Evolutionary conservation across 805 yeast species (phyloP).

Genomic region (Ascoidea rubescens): DNA sequence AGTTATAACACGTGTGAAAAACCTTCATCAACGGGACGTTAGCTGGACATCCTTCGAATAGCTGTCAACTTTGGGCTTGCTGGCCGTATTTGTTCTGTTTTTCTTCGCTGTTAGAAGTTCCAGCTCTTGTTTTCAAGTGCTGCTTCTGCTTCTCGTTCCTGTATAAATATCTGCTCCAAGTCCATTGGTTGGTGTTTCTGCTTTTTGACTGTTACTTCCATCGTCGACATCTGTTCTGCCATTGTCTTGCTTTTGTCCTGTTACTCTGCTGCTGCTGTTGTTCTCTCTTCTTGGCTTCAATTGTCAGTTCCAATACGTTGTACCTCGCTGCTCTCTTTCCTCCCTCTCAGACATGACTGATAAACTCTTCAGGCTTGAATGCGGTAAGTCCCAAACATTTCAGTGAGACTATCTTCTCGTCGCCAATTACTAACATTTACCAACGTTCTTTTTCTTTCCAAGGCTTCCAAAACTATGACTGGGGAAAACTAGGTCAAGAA

Average conservation of each 20-base stretch:
- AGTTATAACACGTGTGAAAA: no score
- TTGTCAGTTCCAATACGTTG: no score
- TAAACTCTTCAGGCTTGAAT: neutral
- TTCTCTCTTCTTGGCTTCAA: neutral
- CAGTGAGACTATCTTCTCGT: neutral
- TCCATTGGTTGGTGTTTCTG: no score
- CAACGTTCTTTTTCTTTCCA: no score
- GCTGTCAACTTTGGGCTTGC: no score
- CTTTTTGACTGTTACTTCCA: neutral
- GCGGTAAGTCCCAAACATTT: neutral
- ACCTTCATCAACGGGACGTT: no score
- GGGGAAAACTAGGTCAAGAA: conserved; percentile 75
- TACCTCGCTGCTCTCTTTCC: conserved; percentile 2
- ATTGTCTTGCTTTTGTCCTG: neutral
- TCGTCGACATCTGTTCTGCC: neutral
- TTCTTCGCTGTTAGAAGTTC: neutral
- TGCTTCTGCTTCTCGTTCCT: neutral
- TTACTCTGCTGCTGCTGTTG: neutral
- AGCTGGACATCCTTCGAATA: no score
- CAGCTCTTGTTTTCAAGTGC: neutral
- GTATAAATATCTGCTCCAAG: neutral
- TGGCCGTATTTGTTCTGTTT: neutral
- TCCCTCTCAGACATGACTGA: neutral
- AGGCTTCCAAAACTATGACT: conserved; percentile 71
- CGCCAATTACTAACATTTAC: conserved; percentile 9